phyloP scores from a whole-genome alignment of 129 eudicot species.

The carrot (Daucus carota) region DNA sequence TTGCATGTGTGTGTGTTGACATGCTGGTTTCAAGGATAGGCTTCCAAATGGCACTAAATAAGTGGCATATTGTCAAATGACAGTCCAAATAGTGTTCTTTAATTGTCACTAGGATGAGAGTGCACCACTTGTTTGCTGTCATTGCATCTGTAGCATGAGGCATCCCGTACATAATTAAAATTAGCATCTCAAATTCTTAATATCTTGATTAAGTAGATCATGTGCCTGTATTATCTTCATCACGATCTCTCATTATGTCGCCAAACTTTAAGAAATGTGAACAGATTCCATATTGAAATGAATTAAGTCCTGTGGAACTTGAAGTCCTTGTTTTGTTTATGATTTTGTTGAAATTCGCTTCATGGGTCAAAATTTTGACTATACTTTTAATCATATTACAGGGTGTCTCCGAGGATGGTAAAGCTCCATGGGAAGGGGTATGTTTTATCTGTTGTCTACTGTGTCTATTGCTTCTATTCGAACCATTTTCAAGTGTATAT shows the following conservation, averaged over 20 bases:
- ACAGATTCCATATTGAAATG: not conserved
- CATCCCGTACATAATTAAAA: not conserved
- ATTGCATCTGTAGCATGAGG: not conserved
- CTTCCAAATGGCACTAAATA: not conserved
- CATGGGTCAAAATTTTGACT: not conserved
- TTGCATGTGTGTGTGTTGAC: not conserved
- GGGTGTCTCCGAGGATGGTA: conserved; percentile 26
- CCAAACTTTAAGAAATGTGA: not conserved
- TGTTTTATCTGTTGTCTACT: conserved; percentile 7
- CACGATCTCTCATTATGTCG: not conserved
- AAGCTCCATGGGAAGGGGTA: conserved; percentile 71
- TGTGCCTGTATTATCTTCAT: not conserved
- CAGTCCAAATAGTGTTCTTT: not conserved
- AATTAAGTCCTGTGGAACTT: not conserved
- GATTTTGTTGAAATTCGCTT: not conserved
- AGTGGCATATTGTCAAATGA: not conserved
- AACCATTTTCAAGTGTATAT: not conserved
- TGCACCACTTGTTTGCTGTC: not conserved
- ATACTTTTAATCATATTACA: not conserved
- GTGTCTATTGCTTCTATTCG: not conserved
- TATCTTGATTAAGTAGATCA: not conserved
- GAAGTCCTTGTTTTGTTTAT: not conserved
- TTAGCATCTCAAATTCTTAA: not conserved
- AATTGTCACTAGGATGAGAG: not conserved
- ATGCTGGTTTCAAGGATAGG: not conserved